Conservation (phyloP, 805 yeast genomes). For the Hanseniaspora hatyaiensis region DNA sequence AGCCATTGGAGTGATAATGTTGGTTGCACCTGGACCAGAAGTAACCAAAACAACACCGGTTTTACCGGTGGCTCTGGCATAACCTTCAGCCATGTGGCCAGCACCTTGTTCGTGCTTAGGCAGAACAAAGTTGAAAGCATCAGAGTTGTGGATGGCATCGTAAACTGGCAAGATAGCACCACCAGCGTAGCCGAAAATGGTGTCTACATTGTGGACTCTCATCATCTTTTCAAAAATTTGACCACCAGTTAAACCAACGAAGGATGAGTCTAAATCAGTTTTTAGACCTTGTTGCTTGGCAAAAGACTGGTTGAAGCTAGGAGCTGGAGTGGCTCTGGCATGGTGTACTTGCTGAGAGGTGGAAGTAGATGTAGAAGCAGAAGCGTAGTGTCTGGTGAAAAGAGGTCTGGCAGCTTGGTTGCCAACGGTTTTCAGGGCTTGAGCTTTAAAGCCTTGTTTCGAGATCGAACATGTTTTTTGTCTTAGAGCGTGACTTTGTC, state of each 20-base stretch:
- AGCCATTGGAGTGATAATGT: conserved; percentile 95
- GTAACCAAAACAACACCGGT: conserved; percentile 97
- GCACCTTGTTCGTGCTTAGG: conserved; percentile 99
- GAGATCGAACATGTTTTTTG: no score
- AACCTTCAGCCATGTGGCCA: conserved; percentile 99
- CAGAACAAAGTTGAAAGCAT: conserved; percentile 74
- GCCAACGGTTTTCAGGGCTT: background rate
- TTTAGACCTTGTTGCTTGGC: conserved; percentile 17
- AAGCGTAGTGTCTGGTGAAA: background rate
- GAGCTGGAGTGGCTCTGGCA: conserved; percentile 30
- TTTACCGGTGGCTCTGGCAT: conserved; percentile 87
- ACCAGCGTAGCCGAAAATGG: conserved; percentile 95
- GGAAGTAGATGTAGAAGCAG: conserved; percentile 11
- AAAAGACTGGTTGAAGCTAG: conserved; percentile 27
- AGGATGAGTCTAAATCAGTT: conserved; percentile 58
- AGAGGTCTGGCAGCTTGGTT: background rate
- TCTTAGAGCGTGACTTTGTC: conserved; percentile 8
- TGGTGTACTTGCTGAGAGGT: conserved; percentile 5
- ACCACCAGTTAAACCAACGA: conserved; percentile 95
- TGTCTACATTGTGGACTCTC: conserved; percentile 89
- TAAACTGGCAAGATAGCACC: conserved; percentile 97
- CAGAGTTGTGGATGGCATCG: conserved; percentile 90
- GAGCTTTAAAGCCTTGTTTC: background rate
- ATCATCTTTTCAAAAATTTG: conserved; percentile 98
- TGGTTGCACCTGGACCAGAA: conserved; percentile 99